Evolutionary conservation across 352 stramenopile species (phyloP).

Genomic region (Globisporangium barbulae): DNA sequence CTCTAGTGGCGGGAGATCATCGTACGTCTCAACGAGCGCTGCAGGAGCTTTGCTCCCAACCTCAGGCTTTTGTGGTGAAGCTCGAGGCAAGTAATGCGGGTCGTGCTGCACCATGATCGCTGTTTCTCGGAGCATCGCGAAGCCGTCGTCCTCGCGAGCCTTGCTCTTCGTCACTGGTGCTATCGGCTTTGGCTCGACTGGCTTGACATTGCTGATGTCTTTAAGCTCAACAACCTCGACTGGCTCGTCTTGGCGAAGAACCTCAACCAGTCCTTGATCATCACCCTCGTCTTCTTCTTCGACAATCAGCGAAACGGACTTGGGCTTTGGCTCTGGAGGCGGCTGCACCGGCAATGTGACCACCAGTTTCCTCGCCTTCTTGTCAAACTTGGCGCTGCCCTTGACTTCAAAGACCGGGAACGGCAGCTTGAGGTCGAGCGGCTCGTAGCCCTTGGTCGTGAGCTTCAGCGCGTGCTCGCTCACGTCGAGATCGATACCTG

Average conservation of each 20-base stretch:
- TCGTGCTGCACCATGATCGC: constrained; percentile 70
- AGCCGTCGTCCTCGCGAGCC: constrained; percentile 34
- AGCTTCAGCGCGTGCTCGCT: constrained; percentile 49
- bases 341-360: constrained; percentile 81
- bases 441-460: constrained; percentile 36
- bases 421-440: constrained; percentile 57
- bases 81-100: constrained; percentile 33
- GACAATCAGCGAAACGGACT: constrained; percentile 30
- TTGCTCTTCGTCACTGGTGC: neutral
- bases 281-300: constrained; percentile 36
- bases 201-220: neutral
- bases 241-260: neutral
- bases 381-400: constrained; percentile 81
- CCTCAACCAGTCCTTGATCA: neutral
- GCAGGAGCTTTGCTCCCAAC: neutral
- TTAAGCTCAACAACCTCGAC: neutral
- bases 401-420: constrained; percentile 79
- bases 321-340: constrained; percentile 27
- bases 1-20: constrained; percentile 56
- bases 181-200: neutral
- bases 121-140: constrained; percentile 56
- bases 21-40: constrained; percentile 17
- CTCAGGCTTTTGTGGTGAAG: neutral
- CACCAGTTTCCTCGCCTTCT: constrained; percentile 61
- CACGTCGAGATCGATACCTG: constrained; percentile 67